Percentiles rank a stretch among this genome's conserved stretches.
phyloP scores from a whole-genome alignment of 345 rosid species.

The Eucalyptus melliodora region DNA sequence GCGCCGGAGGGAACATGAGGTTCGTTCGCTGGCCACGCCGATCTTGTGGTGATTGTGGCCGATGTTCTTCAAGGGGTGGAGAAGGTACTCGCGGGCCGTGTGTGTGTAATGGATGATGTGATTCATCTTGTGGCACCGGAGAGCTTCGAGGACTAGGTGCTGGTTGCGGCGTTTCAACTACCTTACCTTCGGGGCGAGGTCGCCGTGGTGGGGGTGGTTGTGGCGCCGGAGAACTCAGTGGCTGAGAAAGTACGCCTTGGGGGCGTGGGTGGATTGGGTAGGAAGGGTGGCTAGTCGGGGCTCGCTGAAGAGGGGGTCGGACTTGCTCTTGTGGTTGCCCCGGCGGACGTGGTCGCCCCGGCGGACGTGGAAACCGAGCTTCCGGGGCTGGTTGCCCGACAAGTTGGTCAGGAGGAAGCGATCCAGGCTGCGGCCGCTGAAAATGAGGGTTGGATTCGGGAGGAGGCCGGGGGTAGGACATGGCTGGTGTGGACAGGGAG shows the following conservation, averaged over 20 bases:
- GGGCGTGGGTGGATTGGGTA: neutral
- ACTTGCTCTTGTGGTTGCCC: accelerated
- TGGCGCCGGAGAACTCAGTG: neutral
- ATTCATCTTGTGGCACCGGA: neutral
- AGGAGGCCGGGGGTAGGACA: neutral
- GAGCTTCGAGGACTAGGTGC: neutral
- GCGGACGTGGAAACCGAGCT: neutral
- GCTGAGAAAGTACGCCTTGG: neutral
- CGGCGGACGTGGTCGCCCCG: neutral
- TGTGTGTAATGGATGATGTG: neutral
- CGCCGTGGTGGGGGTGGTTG: neutral
- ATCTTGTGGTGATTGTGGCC: neutral
- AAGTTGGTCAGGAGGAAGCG: neutral
- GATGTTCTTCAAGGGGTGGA: neutral
- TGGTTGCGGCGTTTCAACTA: neutral
- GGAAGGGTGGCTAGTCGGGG: accelerated
- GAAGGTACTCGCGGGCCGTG: accelerated
- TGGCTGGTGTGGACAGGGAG: neutral
- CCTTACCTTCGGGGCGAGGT: neutral
- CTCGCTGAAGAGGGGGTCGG: neutral
- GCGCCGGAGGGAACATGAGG: neutral
- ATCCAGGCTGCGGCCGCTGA: neutral
- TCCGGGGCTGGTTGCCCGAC: neutral
- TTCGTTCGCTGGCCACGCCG: neutral
- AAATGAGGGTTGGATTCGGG: slow-evolving; percentile 61